phyloP scores from a whole-genome alignment of 768 basidiomycete species.

The Phanerochaete carnosa region DNA sequence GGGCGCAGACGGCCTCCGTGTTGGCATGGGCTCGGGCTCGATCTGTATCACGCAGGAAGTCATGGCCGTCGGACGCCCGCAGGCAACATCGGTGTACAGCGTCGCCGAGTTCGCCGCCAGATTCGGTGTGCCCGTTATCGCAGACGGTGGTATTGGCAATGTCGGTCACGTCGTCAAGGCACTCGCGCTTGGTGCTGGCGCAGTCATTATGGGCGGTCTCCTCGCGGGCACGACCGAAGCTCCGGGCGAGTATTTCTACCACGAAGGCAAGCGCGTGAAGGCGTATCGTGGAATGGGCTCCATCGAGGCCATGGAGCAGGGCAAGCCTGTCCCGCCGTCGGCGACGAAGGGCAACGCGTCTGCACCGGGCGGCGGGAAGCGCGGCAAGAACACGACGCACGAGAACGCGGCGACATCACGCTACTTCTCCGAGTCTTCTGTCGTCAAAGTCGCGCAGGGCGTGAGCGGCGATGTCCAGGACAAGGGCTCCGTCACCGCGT shows the following conservation, averaged over 20 bases:
- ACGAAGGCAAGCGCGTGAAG: constrained; percentile 98
- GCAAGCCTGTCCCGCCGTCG: constrained; percentile 41
- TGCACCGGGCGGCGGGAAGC: constrained; percentile 28
- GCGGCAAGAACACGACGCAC: constrained; percentile 43
- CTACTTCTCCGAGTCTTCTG: constrained; percentile 91
- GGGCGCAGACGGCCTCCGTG: constrained; percentile 91
- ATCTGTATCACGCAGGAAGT: constrained; percentile 99
- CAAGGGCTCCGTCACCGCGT: constrained; percentile 92
- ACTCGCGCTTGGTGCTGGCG: constrained; percentile 86
- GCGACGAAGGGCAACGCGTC: constrained; percentile 21
- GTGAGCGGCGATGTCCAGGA: constrained; percentile 97
- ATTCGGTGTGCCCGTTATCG: constrained; percentile 95
- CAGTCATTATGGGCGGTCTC: constrained; percentile 98
- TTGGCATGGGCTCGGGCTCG: constrained; percentile 98
- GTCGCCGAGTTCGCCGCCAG: constrained; percentile 91
- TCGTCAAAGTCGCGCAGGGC: constrained; percentile 95
- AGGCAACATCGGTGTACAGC: constrained; percentile 96
- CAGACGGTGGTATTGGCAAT: constrained; percentile 94
- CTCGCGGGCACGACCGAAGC: constrained; percentile 96
- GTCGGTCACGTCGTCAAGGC: constrained; percentile 99
- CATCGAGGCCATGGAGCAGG: constrained; percentile 79
- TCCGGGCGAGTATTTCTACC: constrained; percentile 98
- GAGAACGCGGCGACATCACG: constrained; percentile 96
- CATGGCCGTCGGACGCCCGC: constrained; percentile 97
- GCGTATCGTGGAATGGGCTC: constrained; percentile 96